Conservation (phyloP, 2,329 filamentous ascomycete species). For the Corniculantispora saksenae region DNA sequence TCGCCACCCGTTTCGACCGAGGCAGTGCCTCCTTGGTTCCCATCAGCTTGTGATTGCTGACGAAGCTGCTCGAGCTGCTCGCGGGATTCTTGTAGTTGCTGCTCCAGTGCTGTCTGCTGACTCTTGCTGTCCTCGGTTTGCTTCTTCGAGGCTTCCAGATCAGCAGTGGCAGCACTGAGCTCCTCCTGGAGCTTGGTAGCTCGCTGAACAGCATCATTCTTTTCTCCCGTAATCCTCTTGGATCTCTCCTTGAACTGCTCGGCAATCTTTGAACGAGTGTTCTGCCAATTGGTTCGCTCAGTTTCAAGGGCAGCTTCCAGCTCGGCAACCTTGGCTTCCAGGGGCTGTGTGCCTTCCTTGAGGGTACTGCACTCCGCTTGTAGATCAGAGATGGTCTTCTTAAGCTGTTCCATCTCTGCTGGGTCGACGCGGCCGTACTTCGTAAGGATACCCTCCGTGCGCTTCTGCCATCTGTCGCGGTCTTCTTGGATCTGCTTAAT, state of each 20-base stretch:
- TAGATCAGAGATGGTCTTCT: slow-evolving; percentile 69
- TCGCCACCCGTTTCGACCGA: slow-evolving; percentile 38
- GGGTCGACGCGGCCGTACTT: slow-evolving; percentile 96
- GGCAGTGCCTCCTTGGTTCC: slow-evolving; percentile 36
- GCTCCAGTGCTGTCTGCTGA: slow-evolving; percentile 40
- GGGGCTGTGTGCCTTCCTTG: slow-evolving; percentile 49
- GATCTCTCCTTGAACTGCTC: slow-evolving; percentile 66
- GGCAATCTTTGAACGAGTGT: slow-evolving; percentile 54
- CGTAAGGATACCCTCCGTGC: slow-evolving; percentile 90
- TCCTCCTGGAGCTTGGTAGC: slow-evolving; percentile 54
- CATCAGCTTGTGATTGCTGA: slow-evolving; percentile 34
- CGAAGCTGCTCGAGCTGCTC: slow-evolving; percentile 42
- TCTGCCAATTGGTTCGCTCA: slow-evolving; percentile 56
- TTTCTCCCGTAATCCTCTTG: slow-evolving; percentile 55
- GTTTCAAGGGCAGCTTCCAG: slow-evolving; percentile 53
- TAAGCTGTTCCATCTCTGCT: slow-evolving; percentile 86
- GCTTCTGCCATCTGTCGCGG: slow-evolving; percentile 92
- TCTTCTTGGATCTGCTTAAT: slow-evolving; percentile 87
- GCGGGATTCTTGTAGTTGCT: slow-evolving; percentile 46
- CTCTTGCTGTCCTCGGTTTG: slow-evolving; percentile 33
- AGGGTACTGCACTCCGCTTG: slow-evolving; percentile 64
- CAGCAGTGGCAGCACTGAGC: slow-evolving; percentile 49
- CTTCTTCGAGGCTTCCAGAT: slow-evolving; percentile 55
- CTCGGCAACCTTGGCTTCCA: slow-evolving; percentile 56
- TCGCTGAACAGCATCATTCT: slow-evolving; percentile 52